phyloP scores from a whole-genome alignment of 345 rosid species.

The Brassica napus region Da-Ae NC_063448.1:14125001-14125500 shows the following conservation, averaged over 20 bases:
- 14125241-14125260: constrained; percentile 30
- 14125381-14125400: constrained; percentile 45
- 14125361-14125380: constrained; percentile 53
- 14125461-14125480: not conserved
- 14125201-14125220: constrained; percentile 45
- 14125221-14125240: constrained; percentile 41
- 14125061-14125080: too few relatives aligned
- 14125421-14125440: not conserved
- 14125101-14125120: not conserved
- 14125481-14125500: not conserved
- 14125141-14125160: constrained; percentile 35
- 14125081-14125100: not conserved
- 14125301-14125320: constrained; percentile 48
- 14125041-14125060: too few relatives aligned
- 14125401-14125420: not conserved
- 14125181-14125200: constrained; percentile 32
- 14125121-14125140: constrained; percentile 32
- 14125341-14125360: constrained; percentile 46
- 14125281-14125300: constrained; percentile 43
- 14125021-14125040: too few relatives aligned
- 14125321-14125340: constrained; percentile 47
- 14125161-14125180: constrained; percentile 30
- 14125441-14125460: not conserved
- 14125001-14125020: too few relatives aligned
- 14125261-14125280: constrained; percentile 34